Evolutionary conservation across 2,329 filamentous ascomycete species (phyloP).

Genomic region (Aspergillus sp.): DNA sequence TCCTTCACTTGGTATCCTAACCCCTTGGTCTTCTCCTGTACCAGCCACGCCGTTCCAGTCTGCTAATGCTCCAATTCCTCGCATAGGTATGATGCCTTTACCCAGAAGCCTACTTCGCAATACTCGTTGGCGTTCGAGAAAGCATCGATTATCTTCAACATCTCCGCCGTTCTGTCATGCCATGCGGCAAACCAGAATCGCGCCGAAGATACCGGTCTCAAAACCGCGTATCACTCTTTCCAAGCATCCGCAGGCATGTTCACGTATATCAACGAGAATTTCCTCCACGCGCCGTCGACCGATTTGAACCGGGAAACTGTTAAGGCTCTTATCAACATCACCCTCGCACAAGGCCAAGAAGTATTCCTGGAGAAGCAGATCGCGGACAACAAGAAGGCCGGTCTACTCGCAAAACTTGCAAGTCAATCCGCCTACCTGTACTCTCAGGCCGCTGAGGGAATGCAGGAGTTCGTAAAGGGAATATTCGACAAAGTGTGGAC

Average conservation of each 20-base stretch:
- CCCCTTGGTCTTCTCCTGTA: neutral
- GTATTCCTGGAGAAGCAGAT: slow-evolving; percentile 97
- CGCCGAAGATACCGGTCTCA: slow-evolving; percentile 87
- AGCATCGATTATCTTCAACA: slow-evolving; percentile 99
- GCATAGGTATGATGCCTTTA: slow-evolving; percentile 95
- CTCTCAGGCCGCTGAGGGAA: slow-evolving; percentile 80
- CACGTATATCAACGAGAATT: slow-evolving; percentile 99
- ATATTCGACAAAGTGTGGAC: slow-evolving; percentile 96
- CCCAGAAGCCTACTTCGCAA: slow-evolving; percentile 93
- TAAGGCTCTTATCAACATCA: slow-evolving; percentile 88
- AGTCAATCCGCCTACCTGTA: slow-evolving; percentile 90
- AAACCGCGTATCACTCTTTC: slow-evolving; percentile 97
- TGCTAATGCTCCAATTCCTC: slow-evolving; percentile 9
- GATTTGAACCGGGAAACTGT: slow-evolving; percentile 94
- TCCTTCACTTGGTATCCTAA: slow-evolving; percentile 83
- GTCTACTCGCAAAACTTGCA: slow-evolving; percentile 86
- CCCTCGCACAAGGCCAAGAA: slow-evolving; percentile 93
- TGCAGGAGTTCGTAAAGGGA: slow-evolving; percentile 87
- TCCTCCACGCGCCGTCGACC: slow-evolving; percentile 93
- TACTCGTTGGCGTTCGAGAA: slow-evolving; percentile 98
- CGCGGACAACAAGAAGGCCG: slow-evolving; percentile 87
- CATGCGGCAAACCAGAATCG: slow-evolving; percentile 92
- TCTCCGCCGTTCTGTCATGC: slow-evolving; percentile 92
- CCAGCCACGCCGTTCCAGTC: neutral
- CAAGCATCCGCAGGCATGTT: slow-evolving; percentile 99